Conservation (phyloP, 2,329 filamentous ascomycete species). For the Fusarium sp. region DNA sequence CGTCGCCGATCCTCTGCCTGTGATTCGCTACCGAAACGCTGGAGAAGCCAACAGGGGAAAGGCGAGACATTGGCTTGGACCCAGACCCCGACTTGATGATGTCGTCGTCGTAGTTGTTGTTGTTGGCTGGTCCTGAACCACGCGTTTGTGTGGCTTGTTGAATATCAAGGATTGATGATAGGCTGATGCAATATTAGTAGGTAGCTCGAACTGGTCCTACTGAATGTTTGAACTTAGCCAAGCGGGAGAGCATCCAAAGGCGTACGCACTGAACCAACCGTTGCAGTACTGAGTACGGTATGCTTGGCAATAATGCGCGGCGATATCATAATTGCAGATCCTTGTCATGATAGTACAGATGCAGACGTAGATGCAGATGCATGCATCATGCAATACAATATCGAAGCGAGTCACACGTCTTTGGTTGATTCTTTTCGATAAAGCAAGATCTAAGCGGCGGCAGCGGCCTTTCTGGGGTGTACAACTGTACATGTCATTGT, state of each 20-base stretch:
- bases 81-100: constrained; percentile 24
- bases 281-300: background rate
- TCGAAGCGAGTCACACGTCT: constrained; percentile 1
- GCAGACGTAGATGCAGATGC: background rate
- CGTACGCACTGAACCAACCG: background rate
- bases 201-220: background rate
- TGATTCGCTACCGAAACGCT: constrained; percentile 50
- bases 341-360: background rate
- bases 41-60: constrained; percentile 42
- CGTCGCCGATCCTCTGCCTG: constrained; percentile 27
- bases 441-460: constrained; percentile 30
- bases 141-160: constrained; percentile 20
- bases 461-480: background rate
- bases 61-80: constrained; percentile 31
- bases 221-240: background rate
- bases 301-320: constrained; percentile 1
- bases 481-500: constrained; percentile 13
- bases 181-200: constrained; percentile 2
- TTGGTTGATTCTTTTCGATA: constrained; percentile 23
- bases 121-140: constrained; percentile 12
- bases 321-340: constrained; percentile 4
- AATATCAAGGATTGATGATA: background rate
- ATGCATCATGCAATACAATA: constrained; percentile 9
- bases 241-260: background rate
- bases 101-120: constrained; percentile 2